These are phyloP conservation scores for Gentiana straminea DNA, from an alignment of 257 asterid genomes.

Conservation along the genomic window DNA sequence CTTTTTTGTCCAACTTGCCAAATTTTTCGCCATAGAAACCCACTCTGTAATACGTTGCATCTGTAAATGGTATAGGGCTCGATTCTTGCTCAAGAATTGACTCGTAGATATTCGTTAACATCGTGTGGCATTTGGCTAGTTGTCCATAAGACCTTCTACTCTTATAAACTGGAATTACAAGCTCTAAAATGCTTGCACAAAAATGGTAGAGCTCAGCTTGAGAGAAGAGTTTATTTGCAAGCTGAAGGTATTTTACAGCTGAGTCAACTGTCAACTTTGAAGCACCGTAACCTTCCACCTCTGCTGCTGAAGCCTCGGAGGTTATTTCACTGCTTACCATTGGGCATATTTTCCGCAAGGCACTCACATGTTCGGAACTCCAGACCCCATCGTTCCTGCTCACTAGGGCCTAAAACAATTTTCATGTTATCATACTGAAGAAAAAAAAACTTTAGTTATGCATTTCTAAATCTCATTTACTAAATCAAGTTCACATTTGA, in stretches of 20 bases:
- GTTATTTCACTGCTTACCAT: constrained; percentile 79
- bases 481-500: too few relatives aligned
- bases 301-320: constrained; percentile 85
- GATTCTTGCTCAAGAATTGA: constrained; percentile 98
- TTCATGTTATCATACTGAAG: constrained; percentile 1
- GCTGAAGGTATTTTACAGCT: constrained; percentile 94
- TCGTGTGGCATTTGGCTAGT: constrained; percentile 95
- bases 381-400: constrained; percentile 94
- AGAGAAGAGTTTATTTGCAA: constrained; percentile 90
- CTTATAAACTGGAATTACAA: constrained; percentile 87
- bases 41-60: constrained; percentile 95
- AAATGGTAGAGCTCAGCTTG: constrained; percentile 99
- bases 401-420: constrained; percentile 71
- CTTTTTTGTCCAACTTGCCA: constrained; percentile 75
- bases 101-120: constrained; percentile 85
- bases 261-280: constrained; percentile 98
- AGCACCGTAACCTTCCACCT: constrained; percentile 97
- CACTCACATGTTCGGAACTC: constrained; percentile 78
- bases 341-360: constrained; percentile 93
- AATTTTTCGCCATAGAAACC: constrained; percentile 93
- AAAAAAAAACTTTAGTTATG: neutral
- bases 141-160: constrained; percentile 88
- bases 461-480: neutral
- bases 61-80: constrained; percentile 92
- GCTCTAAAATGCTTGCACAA: constrained; percentile 95